Evolutionary conservation across 805 yeast species (phyloP), one percentile per base, ranked within the genome.

Genomic region (Yarrowia deformans): DNA sequence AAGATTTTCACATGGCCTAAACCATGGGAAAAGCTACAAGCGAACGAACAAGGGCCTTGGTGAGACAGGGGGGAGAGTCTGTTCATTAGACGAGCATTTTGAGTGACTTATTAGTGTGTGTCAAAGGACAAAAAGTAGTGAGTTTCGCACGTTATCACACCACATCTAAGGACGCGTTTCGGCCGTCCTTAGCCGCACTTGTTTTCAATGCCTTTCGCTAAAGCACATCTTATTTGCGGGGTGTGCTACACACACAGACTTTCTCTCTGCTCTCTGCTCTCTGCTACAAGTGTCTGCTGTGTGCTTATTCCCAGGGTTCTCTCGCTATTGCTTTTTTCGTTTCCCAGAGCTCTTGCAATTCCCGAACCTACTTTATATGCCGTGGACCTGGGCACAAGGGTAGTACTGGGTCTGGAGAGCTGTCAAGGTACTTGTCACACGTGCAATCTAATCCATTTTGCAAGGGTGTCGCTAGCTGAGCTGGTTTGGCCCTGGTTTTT

Each of bases 1-100:
- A 56, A 56, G 63, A 56, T 56, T 56, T 56, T 56, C 63, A 56
- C 63, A 56, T 56, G 63, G 63, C 48, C 23, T 48, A 40, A 55
- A 56, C 45, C 19, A 16, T 54, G 19, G 34, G 2, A 9, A 54
- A 54, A 52, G 34, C 60, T 54, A 39, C 60, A 35, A 52, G 58
- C 32, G 58, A 39, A 55, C 35, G n/a, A 23, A 56, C 63, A 56
- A 56, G 48, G 63, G 63, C 29, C 13, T 23, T 35, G 42, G 63
- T 56, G 63, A 56, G 63, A 56, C 63, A 56, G 63, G 63, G 63
- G 29, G 63, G 43, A n/a, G 18, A 19, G 49, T 19, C 2, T 34
- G 37, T 9, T 7, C 3, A 14, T 13, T 45, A 45, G 49, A 29
- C 29, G 49, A 45, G 32, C 1, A 23, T 3, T 10, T 19, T 19